A percentile compares a stretch with the other conserved stretches of the same genome.
Conservation (phyloP, 768 basidiomycete genomes). For the Hericium coralloides region DNA sequence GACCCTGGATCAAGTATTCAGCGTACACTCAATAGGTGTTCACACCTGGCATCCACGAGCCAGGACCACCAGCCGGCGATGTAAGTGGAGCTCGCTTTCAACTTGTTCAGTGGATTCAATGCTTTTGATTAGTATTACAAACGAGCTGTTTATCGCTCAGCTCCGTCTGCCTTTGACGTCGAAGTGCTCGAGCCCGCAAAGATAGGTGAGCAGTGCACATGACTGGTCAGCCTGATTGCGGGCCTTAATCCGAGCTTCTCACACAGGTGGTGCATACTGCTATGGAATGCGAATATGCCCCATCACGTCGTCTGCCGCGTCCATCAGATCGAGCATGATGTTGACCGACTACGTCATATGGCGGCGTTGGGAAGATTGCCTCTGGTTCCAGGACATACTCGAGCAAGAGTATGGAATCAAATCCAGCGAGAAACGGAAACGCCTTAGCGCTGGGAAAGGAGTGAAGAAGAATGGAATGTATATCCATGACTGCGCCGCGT, state of each 20-base stretch:
- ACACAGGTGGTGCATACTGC: constrained; percentile 10
- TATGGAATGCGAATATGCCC: constrained; percentile 21
- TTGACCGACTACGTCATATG: constrained; percentile 60
- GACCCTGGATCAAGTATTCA: neutral
- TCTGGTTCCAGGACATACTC: constrained; percentile 63
- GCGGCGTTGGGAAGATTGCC: constrained; percentile 77
- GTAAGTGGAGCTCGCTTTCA: neutral
- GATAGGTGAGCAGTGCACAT: constrained; percentile 9
- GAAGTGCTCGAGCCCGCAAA: constrained; percentile 10
- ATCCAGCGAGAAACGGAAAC: constrained; percentile 58
- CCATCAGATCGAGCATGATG: constrained; percentile 17
- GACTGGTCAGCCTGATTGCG: too few species aligned
- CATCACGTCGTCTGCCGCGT: constrained; percentile 5
- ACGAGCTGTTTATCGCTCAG: constrained; percentile 7
- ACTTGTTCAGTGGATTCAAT: neutral
- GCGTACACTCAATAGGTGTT: neutral
- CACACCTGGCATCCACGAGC: neutral
- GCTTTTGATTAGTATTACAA: constrained; percentile 17
- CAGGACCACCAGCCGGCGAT: constrained; percentile 1
- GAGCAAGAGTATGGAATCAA: constrained; percentile 56
- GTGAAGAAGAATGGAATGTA: constrained; percentile 64
- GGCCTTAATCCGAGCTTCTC: too few species aligned
- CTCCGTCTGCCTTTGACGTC: constrained; percentile 7
- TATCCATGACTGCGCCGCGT: constrained; percentile 66
- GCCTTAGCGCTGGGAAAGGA: constrained; percentile 65